These are phyloP conservation scores for Globisporangium iwayamae DNA, from an alignment of 352 stramenopile species.

Conservation along the genomic window DNA sequence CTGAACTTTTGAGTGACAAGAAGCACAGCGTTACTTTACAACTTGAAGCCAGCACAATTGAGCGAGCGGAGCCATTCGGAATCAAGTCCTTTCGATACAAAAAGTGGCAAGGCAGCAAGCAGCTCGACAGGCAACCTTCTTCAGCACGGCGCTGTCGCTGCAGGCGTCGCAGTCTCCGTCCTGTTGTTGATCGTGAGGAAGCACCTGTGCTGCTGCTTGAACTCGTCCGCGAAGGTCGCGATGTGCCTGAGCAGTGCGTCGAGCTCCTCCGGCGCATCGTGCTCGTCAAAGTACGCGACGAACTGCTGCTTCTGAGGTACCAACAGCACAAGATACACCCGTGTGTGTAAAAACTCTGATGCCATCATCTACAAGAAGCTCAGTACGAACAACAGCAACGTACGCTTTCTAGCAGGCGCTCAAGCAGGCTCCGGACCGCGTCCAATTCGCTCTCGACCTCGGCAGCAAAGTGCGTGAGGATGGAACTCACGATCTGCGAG, in stretches of 20 bases:
- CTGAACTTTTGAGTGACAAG: conserved; percentile 7
- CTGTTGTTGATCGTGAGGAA: neutral
- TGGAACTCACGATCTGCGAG: conserved; percentile 25
- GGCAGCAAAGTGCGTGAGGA: conserved; percentile 46
- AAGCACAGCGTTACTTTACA: neutral
- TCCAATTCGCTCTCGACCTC: conserved; percentile 65
- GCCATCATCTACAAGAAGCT: too few species aligned
- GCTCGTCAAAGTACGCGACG: conserved; percentile 76
- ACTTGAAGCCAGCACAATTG: neutral
- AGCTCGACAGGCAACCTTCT: too few species aligned
- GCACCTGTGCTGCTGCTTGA: conserved; percentile 37
- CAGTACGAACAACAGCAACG: conserved; percentile 10
- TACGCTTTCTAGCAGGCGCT: conserved; percentile 52
- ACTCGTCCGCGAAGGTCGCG: conserved; percentile 59
- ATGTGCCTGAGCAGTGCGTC: conserved; percentile 67
- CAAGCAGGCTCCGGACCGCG: conserved; percentile 35
- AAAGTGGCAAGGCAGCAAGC: too few species aligned
- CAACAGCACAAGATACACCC: neutral
- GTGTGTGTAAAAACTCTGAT: conserved; percentile 1
- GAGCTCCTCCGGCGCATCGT: conserved; percentile 54
- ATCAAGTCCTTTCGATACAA: too few species aligned
- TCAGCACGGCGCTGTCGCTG: too few species aligned
- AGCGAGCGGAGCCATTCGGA: too few species aligned
- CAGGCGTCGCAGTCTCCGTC: neutral
- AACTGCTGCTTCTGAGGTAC: conserved; percentile 52